Conservation (phyloP, 2,329 filamentous ascomycete genomes). For the Colletotrichum spinosum region DNA sequence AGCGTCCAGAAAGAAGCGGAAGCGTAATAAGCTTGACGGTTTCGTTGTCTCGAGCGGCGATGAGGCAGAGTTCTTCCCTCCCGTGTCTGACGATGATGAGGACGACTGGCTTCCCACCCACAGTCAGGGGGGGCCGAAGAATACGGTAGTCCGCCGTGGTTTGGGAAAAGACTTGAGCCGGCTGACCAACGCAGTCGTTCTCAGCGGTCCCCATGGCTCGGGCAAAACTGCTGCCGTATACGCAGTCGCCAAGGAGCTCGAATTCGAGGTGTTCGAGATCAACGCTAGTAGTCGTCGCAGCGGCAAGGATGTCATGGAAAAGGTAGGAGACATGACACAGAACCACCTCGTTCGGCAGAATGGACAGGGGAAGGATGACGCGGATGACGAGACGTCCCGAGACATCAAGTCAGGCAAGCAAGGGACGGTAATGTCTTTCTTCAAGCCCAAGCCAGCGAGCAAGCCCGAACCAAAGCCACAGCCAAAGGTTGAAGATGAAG, state of each 20-base stretch:
- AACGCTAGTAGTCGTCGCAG: conserved; percentile 85
- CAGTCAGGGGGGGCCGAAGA: conserved; percentile 56
- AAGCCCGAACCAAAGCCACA: conserved; percentile 41
- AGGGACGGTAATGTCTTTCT: conserved; percentile 84
- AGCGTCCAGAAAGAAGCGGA: conserved; percentile 70
- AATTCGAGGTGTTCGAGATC: conserved; percentile 95
- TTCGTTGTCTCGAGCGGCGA: conserved; percentile 86
- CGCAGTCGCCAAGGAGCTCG: conserved; percentile 90
- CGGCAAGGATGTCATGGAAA: conserved; percentile 90
- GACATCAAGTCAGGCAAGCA: conserved; percentile 78
- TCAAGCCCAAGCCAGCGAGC: conserved; percentile 66
- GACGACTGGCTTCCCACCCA: conserved; percentile 48
- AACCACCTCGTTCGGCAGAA: conserved; percentile 84
- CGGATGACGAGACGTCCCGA: conserved; percentile 61
- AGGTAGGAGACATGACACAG: conserved; percentile 94
- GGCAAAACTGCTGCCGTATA: conserved; percentile 95
- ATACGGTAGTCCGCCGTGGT: conserved; percentile 65
- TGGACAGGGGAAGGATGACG: conserved; percentile 47
- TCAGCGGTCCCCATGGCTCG: conserved; percentile 90
- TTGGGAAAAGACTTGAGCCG: conserved; percentile 58
- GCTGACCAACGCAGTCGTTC: conserved; percentile 80
- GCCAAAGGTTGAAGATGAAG: conserved; percentile 6
- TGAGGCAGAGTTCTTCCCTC: conserved; percentile 76
- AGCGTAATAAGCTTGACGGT: conserved; percentile 79
- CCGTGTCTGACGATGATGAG: conserved; percentile 72